phyloP scores from a whole-genome alignment of 495 filamentous ascomycete species.

The Aspergillus nanangensis region DNA sequence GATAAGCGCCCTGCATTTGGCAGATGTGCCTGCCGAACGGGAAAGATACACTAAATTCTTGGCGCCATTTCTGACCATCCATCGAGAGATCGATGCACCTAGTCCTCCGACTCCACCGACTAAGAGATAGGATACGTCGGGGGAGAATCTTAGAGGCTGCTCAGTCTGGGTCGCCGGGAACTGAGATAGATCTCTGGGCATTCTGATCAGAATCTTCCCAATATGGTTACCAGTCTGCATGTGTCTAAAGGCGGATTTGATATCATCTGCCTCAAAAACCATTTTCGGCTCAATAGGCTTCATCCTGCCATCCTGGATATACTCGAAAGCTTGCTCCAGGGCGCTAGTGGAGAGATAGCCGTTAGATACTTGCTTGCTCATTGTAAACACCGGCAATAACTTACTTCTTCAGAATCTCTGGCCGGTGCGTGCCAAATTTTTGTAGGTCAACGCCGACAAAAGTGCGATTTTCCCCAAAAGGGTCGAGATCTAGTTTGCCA shows the following conservation, averaged over 20 bases:
- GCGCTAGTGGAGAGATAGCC: not conserved
- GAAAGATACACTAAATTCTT: conserved; percentile 44
- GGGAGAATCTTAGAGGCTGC: not conserved
- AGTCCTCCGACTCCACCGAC: conserved; percentile 54
- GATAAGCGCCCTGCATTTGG: not conserved
- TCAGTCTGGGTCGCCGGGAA: not conserved
- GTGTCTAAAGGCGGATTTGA: conserved; percentile 42
- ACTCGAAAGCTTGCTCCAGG: not conserved
- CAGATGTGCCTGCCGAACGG: not conserved
- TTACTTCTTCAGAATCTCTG: not conserved
- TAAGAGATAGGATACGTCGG: conserved; percentile 34
- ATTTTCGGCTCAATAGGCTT: conserved; percentile 32
- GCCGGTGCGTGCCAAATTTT: conserved; percentile 6
- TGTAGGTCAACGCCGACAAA: conserved; percentile 20
- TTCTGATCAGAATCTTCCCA: conserved; percentile 21
- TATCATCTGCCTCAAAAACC: conserved; percentile 31
- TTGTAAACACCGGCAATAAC: not conserved
- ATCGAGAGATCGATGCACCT: conserved; percentile 49
- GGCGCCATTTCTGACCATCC: conserved; percentile 57
- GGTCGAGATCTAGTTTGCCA: conserved; percentile 20
- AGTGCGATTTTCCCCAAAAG: conserved; percentile 31
- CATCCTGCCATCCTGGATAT: conserved; percentile 15
- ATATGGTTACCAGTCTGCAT: conserved; percentile 39
- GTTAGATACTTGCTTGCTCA: not conserved
- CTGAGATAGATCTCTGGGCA: conserved; percentile 10